Evolutionary conservation across 306 rosid species (phyloP), one percentile per base, ranked within the genome.

Genomic region (Vigna radiata): DNA sequence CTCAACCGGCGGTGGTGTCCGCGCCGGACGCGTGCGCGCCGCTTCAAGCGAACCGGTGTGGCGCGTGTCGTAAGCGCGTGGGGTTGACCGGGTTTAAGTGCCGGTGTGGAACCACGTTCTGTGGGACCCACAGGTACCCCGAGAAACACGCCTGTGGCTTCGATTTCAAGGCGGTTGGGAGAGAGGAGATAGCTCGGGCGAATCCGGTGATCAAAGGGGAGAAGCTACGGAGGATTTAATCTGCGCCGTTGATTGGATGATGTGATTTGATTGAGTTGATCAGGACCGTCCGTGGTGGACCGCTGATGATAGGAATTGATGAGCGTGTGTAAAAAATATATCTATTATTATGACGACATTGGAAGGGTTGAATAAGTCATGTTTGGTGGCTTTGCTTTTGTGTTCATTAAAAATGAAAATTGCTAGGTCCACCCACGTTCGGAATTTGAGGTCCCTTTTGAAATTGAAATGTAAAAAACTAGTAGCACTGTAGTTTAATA

Each of bases 71-170:
- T n/a, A 91, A 89, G n/a, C 91, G 97, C 68, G 88, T 88, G 79
- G 97, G 98, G 47, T 36, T 91, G 83, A 89, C 91, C 37, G 98
- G 97, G 21, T 94, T 94, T 73, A 82, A 75, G 84, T 94, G 98
- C 59, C 84, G 79, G 83, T 94, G 98, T 33, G 98, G 94, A 33
- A 82, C 75, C 74, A 90, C 95, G 75, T 90, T 86, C 18, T 94
- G 98, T 23, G 98, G 98, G 85, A 14, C 75, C 85, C 98, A 94
- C 83, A 80, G 98, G 86, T 91, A 91, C 80, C 96, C 96, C 19
- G 98, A 94, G 89, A 89, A 88, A 68, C 98, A 94, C 83, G 91
- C 82, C 6, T 94, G 98, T 23, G 62, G 85, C 61, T 94, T 89
- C 19, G 98, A 94, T 46, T 94, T 94, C 82, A 94, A 88, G 91